Conservation (phyloP, 495 filamentous ascomycete species). For the Cercophora newfieldiana region DNA sequence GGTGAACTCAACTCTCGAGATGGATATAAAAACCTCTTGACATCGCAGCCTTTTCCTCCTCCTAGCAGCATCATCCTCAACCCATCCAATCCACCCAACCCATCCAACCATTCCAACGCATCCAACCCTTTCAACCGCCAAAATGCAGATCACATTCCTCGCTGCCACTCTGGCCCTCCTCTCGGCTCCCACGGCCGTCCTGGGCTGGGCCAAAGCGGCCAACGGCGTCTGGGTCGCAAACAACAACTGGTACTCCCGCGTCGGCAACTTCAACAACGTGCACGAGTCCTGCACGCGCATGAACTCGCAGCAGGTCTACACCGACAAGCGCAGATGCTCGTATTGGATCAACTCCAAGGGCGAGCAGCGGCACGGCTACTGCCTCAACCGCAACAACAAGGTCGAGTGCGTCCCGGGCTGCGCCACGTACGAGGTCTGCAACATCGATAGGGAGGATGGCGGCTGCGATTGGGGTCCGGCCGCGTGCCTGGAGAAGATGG, state of each 20-base stretch:
- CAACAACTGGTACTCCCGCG: neutral
- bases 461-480: constrained; percentile 1
- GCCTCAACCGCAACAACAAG: too few species aligned
- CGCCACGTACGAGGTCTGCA: neutral
- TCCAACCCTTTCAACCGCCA: neutral
- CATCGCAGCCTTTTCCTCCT: constrained; percentile 4
- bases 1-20: neutral
- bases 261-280: constrained; percentile 12
- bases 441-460: neutral
- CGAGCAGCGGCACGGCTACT: neutral
- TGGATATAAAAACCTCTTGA: constrained; percentile 1
- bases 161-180: neutral
- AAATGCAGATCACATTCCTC: too few species aligned
- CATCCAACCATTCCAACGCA: neutral
- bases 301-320: neutral
- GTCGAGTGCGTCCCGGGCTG: neutral
- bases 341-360: constrained; percentile 8
- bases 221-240: constrained; percentile 7
- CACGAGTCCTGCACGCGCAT: constrained; percentile 11
- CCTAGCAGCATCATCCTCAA: neutral
- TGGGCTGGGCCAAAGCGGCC: constrained; percentile 10
- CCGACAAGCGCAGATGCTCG: neutral
- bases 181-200: constrained; percentile 3
- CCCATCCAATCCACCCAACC: neutral
- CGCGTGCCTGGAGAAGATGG: constrained; percentile 10